phyloP scores from a whole-genome alignment of 371 early-diverging fungal genomes.

The Dinochytrium kinnereticum region DNA sequence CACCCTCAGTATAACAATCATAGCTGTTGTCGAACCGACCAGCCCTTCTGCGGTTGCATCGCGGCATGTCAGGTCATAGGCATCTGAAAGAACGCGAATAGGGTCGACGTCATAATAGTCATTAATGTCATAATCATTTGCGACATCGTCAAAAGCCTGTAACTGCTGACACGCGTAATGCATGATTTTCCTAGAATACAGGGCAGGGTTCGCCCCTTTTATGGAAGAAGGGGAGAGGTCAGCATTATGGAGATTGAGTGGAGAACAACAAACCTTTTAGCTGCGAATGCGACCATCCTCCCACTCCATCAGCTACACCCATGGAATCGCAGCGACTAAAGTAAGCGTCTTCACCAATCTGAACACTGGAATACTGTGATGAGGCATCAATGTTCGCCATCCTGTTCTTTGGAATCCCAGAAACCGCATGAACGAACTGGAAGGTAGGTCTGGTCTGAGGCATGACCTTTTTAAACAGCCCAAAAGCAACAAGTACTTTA shows the following conservation, averaged over 20 bases:
- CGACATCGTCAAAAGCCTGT: slow-evolving; percentile 76
- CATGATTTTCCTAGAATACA: slow-evolving; percentile 91
- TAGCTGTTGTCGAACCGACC: slow-evolving; percentile 90
- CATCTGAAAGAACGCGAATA: slow-evolving; percentile 72
- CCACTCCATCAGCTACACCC: slow-evolving; percentile 62
- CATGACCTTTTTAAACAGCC: too few species aligned
- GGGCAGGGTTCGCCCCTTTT: slow-evolving; percentile 86
- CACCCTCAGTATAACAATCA: slow-evolving; percentile 38
- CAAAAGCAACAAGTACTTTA: too few species aligned
- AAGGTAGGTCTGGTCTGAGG: slow-evolving; percentile 12
- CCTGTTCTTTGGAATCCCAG: slow-evolving; percentile 4
- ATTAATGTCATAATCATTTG: slow-evolving; percentile 64
- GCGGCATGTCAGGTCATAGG: slow-evolving; percentile 73
- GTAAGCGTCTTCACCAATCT: slow-evolving; percentile 74
- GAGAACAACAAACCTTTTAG: slow-evolving; percentile 67
- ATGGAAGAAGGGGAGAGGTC: too few species aligned
- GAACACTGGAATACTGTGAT: slow-evolving; percentile 38
- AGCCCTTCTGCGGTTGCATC: slow-evolving; percentile 71
- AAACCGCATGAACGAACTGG: slow-evolving; percentile 9
- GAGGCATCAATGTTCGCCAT: neutral
- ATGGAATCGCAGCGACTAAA: slow-evolving; percentile 60
- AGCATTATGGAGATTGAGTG: too few species aligned
- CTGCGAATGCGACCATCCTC: slow-evolving; percentile 51
- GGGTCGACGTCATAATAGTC: slow-evolving; percentile 79
- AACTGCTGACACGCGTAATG: slow-evolving; percentile 85